Conservation (phyloP, 2,329 filamentous ascomycete genomes). For the Diplodia sapinea region DNA sequence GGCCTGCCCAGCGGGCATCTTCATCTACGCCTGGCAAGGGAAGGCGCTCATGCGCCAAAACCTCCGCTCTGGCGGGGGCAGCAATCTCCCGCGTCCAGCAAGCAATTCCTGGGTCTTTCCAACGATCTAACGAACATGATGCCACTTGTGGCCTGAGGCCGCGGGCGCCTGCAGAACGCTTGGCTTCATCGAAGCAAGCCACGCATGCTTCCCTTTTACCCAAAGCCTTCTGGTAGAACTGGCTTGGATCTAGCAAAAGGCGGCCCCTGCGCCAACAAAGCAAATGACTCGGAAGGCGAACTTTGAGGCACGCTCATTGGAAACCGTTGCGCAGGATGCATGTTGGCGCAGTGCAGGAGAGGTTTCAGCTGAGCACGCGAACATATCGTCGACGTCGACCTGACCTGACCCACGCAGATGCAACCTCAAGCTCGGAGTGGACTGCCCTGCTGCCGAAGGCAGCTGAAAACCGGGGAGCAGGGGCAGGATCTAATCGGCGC, state of each 20-base stretch:
- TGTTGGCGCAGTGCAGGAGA: slow-evolving; percentile 7
- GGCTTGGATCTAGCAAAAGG: slow-evolving; percentile 18
- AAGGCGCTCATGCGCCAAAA: slow-evolving; percentile 24
- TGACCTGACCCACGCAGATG: slow-evolving; percentile 25
- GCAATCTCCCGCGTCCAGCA: slow-evolving; percentile 24
- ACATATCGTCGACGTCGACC: slow-evolving; percentile 6
- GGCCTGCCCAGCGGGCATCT: slow-evolving; percentile 12
- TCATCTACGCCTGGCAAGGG: slow-evolving; percentile 21
- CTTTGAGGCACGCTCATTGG: slow-evolving; percentile 20
- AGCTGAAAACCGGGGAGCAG: slow-evolving; percentile 26
- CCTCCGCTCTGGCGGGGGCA: slow-evolving; percentile 7
- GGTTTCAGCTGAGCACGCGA: slow-evolving; percentile 25
- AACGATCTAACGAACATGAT: slow-evolving; percentile 8
- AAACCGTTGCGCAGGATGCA: slow-evolving; percentile 10
- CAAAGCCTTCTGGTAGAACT: slow-evolving; percentile 20
- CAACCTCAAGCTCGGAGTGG: slow-evolving; percentile 16
- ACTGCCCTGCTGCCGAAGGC: background rate
- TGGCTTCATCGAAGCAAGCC: slow-evolving; percentile 26
- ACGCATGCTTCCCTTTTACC: slow-evolving; percentile 22
- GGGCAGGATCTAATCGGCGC: slow-evolving; percentile 23
- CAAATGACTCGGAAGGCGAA: slow-evolving; percentile 23
- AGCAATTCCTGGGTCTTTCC: slow-evolving; percentile 4
- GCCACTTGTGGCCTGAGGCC: slow-evolving; percentile 26
- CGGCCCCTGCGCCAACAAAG: slow-evolving; percentile 22
- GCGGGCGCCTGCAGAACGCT: slow-evolving; percentile 17